phyloP scores from a whole-genome alignment of 768 basidiomycete species.

The Brasilioporus rufonigricans region DNA sequence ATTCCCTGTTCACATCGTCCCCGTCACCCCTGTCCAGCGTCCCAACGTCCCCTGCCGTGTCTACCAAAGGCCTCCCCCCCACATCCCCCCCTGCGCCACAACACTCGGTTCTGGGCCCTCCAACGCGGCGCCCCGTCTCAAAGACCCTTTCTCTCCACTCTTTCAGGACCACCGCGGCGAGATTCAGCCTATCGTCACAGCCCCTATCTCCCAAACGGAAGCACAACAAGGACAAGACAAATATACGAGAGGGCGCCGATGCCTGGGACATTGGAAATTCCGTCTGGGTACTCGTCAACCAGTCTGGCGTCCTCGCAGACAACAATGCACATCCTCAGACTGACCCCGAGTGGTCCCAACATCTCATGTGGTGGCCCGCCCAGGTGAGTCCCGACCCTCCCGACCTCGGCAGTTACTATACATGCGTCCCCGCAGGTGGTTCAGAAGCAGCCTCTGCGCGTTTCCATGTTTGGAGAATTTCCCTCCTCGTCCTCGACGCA shows the following conservation, averaged over 20 bases:
- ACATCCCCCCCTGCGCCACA: constrained; percentile 9
- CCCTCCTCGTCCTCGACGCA: constrained; percentile 25
- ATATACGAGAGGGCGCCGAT: neutral
- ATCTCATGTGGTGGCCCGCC: constrained; percentile 68
- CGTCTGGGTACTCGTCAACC: constrained; percentile 55
- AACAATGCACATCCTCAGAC: constrained; percentile 23
- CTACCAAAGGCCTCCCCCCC: constrained; percentile 17
- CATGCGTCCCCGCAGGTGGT: constrained; percentile 20
- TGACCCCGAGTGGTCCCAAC: constrained; percentile 16
- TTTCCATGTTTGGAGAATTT: constrained; percentile 32
- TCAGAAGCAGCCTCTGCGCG: constrained; percentile 27
- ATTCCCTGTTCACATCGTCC: too few relatives aligned
- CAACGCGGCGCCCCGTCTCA: constrained; percentile 8
- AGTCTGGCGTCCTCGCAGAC: constrained; percentile 35
- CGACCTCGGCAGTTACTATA: neutral
- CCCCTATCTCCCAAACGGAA: constrained; percentile 23
- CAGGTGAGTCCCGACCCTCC: constrained; percentile 41
- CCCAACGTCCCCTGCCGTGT: constrained; percentile 15
- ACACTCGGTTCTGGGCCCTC: neutral
- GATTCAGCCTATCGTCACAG: constrained; percentile 14
- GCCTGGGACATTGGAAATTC: constrained; percentile 35
- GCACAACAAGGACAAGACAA: constrained; percentile 12
- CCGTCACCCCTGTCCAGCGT: constrained; percentile 29
- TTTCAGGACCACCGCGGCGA: constrained; percentile 6
- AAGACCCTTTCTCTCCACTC: constrained; percentile 14